Evolutionary conservation across 768 basidiomycete species (phyloP).

Genomic region (Rhizopogon vesiculosus): DNA sequence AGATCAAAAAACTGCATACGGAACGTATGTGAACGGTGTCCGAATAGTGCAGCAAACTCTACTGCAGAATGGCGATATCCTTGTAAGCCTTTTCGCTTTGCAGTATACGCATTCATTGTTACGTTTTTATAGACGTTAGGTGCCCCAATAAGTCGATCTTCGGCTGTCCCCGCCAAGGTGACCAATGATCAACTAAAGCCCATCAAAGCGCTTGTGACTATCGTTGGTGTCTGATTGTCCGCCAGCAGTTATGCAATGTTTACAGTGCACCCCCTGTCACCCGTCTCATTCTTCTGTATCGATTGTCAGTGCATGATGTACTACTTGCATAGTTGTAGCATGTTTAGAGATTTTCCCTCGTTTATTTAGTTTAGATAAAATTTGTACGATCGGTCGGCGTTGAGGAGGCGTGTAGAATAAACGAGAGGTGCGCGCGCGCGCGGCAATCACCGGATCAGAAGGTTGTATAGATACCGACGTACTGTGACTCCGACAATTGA

Average conservation of each 20-base stretch:
- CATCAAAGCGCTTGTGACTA: slow-evolving; percentile 36
- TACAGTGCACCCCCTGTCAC: not conserved
- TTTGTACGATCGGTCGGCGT: not conserved
- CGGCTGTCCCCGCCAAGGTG: slow-evolving; percentile 32
- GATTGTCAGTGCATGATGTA: too few species aligned
- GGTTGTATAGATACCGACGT: not conserved
- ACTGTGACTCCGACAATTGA: not conserved
- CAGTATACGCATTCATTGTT: slow-evolving; percentile 7
- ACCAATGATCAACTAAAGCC: slow-evolving; percentile 43
- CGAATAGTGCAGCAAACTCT: slow-evolving; percentile 32
- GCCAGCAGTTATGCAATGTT: not conserved
- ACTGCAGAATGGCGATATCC: slow-evolving; percentile 37
- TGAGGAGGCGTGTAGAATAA: not conserved
- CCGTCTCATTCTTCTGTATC: not conserved
- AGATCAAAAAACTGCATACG: slow-evolving; percentile 41
- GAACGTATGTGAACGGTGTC: slow-evolving; percentile 44
- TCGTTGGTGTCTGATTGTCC: slow-evolving; percentile 25
- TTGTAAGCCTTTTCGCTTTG: slow-evolving; percentile 29
- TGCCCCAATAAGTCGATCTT: slow-evolving; percentile 30
- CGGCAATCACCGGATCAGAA: not conserved
- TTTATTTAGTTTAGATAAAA: not conserved
- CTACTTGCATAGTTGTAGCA: not conserved
- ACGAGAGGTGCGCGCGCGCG: not conserved
- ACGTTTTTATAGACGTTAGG: slow-evolving; percentile 34
- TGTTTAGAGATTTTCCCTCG: not conserved